Conservation (phyloP, 2,329 filamentous ascomycete genomes). For the Trichoderma pleuroti region DNA sequence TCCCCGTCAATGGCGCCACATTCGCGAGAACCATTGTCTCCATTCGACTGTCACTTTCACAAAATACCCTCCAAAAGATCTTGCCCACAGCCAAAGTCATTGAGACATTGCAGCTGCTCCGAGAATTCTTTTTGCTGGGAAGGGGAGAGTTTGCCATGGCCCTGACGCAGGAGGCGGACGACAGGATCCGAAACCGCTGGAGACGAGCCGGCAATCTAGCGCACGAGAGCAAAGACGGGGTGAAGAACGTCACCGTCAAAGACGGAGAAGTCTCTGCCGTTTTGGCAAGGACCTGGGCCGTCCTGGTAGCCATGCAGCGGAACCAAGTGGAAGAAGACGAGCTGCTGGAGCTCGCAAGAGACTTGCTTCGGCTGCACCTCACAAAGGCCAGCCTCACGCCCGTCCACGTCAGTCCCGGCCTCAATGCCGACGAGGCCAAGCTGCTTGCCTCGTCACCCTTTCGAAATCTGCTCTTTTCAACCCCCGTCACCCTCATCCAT, state of each 20-base stretch:
- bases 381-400: conserved; percentile 45
- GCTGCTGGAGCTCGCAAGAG: conserved; percentile 75
- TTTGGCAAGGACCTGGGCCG: conserved; percentile 73
- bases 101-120: conserved; percentile 71
- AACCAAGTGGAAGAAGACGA: conserved; percentile 74
- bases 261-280: conserved; percentile 81
- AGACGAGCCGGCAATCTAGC: conserved; percentile 58
- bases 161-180: conserved; percentile 80
- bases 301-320: conserved; percentile 70
- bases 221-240: conserved; percentile 51
- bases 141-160: conserved; percentile 89
- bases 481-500: conserved; percentile 66
- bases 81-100: conserved; percentile 74
- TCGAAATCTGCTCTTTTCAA: conserved; percentile 76
- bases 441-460: conserved; percentile 58
- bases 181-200: conserved; percentile 71
- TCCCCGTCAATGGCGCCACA: conserved; percentile 68
- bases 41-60: conserved; percentile 77
- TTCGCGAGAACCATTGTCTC: conserved; percentile 70
- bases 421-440: conserved; percentile 31
- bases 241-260: conserved; percentile 61
- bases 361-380: conserved; percentile 66
- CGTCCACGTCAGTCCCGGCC: conserved; percentile 36
- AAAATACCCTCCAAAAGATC: conserved; percentile 77
- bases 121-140: conserved; percentile 83